phyloP scores from a whole-genome alignment of 2,329 filamentous ascomycete species.

The Aspergillus vadensis region DNA sequence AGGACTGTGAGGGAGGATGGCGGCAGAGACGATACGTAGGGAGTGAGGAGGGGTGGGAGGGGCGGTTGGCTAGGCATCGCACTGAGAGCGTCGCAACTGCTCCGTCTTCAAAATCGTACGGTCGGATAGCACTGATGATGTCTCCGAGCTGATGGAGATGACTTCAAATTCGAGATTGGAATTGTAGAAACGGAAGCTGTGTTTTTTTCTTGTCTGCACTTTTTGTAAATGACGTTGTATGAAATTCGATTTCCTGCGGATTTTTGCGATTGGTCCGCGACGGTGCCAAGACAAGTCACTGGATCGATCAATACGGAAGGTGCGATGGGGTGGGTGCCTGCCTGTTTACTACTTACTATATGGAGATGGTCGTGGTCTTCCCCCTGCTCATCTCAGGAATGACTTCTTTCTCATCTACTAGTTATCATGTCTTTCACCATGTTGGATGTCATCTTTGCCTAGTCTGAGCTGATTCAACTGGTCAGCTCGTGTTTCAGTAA shows the following conservation, averaged over 20 bases:
- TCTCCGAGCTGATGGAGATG: not conserved
- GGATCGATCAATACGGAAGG: not conserved
- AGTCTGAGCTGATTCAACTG: too few relatives aligned
- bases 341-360: too few relatives aligned
- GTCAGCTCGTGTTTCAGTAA: too few relatives aligned
- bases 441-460: too few relatives aligned
- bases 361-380: too few relatives aligned
- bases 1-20: constrained; percentile 45
- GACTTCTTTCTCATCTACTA: too few relatives aligned
- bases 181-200: not conserved
- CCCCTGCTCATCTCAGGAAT: too few relatives aligned
- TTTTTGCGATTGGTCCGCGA: constrained; percentile 29
- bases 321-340: not conserved
- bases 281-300: constrained; percentile 25
- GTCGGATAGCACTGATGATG: not conserved
- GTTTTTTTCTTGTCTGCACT: not conserved
- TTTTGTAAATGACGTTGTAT: constrained; percentile 23
- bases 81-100: constrained; percentile 5
- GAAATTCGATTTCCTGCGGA: constrained; percentile 25
- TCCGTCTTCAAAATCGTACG: not conserved
- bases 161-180: not conserved
- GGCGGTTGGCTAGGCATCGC: constrained; percentile 44
- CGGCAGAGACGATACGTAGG: constrained; percentile 40
- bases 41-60: constrained; percentile 43
- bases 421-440: too few relatives aligned